Percentiles rank a stretch among this genome's conserved stretches.
Conservation (phyloP, 345 rosid genomes). For the Cardiospermum halicacabum region DNA sequence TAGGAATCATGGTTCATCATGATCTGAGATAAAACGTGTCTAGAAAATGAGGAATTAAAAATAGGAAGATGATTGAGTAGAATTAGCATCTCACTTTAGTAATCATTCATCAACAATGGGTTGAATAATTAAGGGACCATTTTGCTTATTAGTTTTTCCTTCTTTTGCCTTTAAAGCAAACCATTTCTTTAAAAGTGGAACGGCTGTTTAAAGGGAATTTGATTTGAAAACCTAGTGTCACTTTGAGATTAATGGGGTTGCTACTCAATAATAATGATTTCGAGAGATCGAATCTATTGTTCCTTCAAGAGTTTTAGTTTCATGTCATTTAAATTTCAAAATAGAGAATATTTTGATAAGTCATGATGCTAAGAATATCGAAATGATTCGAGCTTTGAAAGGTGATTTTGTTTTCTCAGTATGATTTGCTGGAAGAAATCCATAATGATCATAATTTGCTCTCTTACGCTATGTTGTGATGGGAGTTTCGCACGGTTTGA, state of each 20-base stretch:
- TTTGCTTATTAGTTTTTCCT: background rate
- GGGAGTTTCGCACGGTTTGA: no score
- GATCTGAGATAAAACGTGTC: background rate
- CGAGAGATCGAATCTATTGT: background rate
- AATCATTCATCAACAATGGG: conserved; percentile 18
- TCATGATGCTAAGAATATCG: background rate
- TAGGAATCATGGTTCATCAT: background rate
- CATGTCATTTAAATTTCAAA: background rate
- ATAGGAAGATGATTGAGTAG: background rate
- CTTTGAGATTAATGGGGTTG: no score
- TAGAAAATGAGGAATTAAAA: background rate
- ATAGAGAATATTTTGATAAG: background rate
- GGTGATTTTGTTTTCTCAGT: background rate
- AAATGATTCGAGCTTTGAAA: background rate
- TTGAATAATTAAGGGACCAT: conserved; percentile 14
- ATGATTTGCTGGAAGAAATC: background rate
- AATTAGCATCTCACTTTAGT: background rate
- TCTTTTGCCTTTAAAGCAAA: background rate
- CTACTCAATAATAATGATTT: background rate
- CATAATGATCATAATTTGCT: no score
- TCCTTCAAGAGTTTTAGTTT: no score
- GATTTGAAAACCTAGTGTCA: background rate
- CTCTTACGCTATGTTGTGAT: no score
- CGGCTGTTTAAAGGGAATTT: background rate
- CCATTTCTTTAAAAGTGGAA: background rate